These are phyloP conservation scores for Rubia balearica DNA, from an alignment of 305 asterid species.

Conservation along the genomic window DNA sequence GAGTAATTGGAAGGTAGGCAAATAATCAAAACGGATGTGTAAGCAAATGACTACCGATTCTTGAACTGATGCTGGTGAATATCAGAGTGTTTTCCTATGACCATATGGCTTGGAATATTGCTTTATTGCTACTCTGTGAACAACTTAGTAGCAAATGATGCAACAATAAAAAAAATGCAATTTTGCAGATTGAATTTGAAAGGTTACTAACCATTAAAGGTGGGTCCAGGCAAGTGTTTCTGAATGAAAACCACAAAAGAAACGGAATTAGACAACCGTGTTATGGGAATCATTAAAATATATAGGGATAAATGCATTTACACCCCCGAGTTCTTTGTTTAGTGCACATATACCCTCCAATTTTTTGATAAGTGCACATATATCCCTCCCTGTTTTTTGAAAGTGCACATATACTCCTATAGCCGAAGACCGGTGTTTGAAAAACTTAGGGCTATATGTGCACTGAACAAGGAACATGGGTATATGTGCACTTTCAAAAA, in stretches of 20 bases:
- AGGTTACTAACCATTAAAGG: constrained; percentile 18
- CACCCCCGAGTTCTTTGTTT: too few relatives aligned
- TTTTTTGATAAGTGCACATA: too few relatives aligned
- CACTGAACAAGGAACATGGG: too few relatives aligned
- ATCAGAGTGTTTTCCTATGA: too few relatives aligned
- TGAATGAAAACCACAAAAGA: constrained; percentile 2
- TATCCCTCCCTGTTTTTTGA: too few relatives aligned
- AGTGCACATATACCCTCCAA: too few relatives aligned
- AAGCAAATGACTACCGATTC: neutral
- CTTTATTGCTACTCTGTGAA: neutral
- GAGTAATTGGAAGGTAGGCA: neutral
- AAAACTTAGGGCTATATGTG: too few relatives aligned
- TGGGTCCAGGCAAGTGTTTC: constrained; percentile 12
- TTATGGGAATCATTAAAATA: neutral
- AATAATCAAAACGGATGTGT: neutral
- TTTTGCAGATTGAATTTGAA: neutral
- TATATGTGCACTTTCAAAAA: too few relatives aligned
- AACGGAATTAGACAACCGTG: neutral
- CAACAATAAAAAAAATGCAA: neutral
- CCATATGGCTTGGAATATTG: neutral
- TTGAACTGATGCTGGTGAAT: neutral
- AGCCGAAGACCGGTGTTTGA: too few relatives aligned
- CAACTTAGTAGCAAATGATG: neutral
- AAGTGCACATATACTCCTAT: too few relatives aligned
- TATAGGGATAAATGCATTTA: too few relatives aligned